Conservation (phyloP, 164 flowering plant species). For the Nymphaea colorata region DNA sequence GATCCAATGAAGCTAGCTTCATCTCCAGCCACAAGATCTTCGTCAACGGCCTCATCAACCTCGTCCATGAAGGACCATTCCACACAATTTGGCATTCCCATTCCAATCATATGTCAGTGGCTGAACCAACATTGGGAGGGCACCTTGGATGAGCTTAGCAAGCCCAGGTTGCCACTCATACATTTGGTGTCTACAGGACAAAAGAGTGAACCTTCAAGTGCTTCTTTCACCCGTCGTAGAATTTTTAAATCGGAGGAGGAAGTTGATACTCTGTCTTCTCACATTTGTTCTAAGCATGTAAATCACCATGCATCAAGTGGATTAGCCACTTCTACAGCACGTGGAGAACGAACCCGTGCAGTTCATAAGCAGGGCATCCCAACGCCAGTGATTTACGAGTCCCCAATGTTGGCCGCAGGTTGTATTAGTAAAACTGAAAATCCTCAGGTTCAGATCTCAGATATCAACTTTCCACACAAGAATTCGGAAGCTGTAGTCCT, state of each 20-base stretch:
- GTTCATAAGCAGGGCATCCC: conserved; percentile 66
- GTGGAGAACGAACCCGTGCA: neutral
- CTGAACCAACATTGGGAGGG: conserved; percentile 98
- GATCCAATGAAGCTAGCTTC: conserved; percentile 97
- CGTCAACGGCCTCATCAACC: conserved; percentile 50
- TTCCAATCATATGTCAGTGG: conserved; percentile 89
- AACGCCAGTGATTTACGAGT: conserved; percentile 83
- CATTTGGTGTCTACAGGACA: conserved; percentile 80
- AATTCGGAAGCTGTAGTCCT: conserved; percentile 2
- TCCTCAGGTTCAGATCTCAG: conserved; percentile 55
- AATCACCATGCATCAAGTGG: neutral
- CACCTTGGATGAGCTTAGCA: conserved; percentile 79
- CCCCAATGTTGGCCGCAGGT: conserved; percentile 53
- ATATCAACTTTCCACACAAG: conserved; percentile 82
- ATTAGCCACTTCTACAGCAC: neutral
- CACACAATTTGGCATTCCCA: conserved; percentile 90
- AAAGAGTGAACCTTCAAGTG: conserved; percentile 77
- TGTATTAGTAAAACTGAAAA: conserved; percentile 35
- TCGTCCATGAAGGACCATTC: conserved; percentile 64
- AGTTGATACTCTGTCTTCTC: conserved; percentile 10
- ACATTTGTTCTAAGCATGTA: neutral
- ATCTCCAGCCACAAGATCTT: conserved; percentile 60
- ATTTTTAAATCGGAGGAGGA: conserved; percentile 72
- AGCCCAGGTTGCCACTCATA: conserved; percentile 74
- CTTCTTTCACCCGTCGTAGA: conserved; percentile 65